Evolutionary conservation across 768 basidiomycete genomes (phyloP).

Genomic region (Tephrocybe sp.): DNA sequence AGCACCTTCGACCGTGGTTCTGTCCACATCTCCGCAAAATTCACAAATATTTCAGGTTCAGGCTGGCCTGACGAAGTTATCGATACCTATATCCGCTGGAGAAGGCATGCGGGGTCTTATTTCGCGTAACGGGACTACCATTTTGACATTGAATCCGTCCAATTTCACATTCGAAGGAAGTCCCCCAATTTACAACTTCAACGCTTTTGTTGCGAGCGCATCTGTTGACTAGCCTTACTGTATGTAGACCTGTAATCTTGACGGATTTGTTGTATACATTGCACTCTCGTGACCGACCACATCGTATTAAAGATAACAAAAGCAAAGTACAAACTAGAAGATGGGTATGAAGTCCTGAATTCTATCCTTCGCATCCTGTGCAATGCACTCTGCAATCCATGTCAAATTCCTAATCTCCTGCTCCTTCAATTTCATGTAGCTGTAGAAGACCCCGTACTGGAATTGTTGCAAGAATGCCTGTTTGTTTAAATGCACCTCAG

Average conservation of each 20-base stretch:
- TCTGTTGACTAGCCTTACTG: slow-evolving; percentile 15
- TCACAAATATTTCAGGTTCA: slow-evolving; percentile 46
- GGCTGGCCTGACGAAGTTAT: slow-evolving; percentile 60
- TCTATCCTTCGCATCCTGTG: slow-evolving; percentile 93
- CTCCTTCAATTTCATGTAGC: slow-evolving; percentile 90
- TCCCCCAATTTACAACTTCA: slow-evolving; percentile 68
- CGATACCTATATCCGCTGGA: slow-evolving; percentile 51
- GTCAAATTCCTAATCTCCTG: slow-evolving; percentile 87
- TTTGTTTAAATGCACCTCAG: slow-evolving; percentile 94
- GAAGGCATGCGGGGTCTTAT: slow-evolving; percentile 50
- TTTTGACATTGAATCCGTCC: slow-evolving; percentile 46
- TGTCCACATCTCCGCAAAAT: slow-evolving; percentile 44
- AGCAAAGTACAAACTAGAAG: slow-evolving; percentile 46
- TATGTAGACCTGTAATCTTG: background rate
- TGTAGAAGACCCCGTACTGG: slow-evolving; percentile 90
- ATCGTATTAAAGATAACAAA: background rate
- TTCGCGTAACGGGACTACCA: slow-evolving; percentile 40
- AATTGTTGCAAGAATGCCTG: slow-evolving; percentile 94
- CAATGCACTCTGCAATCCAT: slow-evolving; percentile 98
- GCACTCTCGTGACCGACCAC: background rate
- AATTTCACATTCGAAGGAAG: slow-evolving; percentile 52
- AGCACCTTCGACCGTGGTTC: slow-evolving; percentile 50
- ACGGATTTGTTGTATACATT: background rate
- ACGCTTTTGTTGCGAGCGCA: slow-evolving; percentile 55
- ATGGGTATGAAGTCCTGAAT: slow-evolving; percentile 95